Evolutionary conservation across 345 rosid species (phyloP), one percentile per base, ranked within the genome.

Genomic region (Linum trigynum): DNA sequence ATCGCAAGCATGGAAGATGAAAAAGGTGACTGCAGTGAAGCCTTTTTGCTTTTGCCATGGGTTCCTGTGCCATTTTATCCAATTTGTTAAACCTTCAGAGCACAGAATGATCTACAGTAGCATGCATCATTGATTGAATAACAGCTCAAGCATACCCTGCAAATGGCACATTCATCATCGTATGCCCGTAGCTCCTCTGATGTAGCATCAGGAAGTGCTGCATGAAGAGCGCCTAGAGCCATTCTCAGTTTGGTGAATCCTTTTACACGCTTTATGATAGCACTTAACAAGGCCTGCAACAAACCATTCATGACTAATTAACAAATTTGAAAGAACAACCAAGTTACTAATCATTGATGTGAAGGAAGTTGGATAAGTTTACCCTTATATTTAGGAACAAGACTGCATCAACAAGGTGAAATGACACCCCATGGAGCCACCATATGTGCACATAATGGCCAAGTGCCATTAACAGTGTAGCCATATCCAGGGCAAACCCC

Each of bases 121-220:
- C 48, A 14, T 41, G 45, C 12, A 14, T 45, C 12, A 45, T 3
- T 48, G 53, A 48, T 48, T 15, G 6, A 15, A 48, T 9, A 9
- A 9, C 14, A 48, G 15, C 9, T 48, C 38, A 67, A 68, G 67
- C 81, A 81, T 88, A 94, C 97, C 87, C 99, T 83, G 70, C 99
- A 94, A 59, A 94, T 94, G 69, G 97, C 99, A 84, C 99, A 94
- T 80, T 94, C 99, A 79, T 94, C 97, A 71, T 94, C 92, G 74
- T 84, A 94, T 69, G 88, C 85, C 43, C 68, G 82, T 68, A 94
- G 77, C 85, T 90, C 97, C 69, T 84, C 96, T 59, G 86, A 75
- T 61, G 97, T 88, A 61, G 99, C 99, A 82, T 94, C 95, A 72
- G 99, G 97, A 77, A 94, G 97, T 65, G 97, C 99, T 15, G 97